Conservation (phyloP, 768 basidiomycete genomes). For the Rhodosporidiobolus odoratus region DNA sequence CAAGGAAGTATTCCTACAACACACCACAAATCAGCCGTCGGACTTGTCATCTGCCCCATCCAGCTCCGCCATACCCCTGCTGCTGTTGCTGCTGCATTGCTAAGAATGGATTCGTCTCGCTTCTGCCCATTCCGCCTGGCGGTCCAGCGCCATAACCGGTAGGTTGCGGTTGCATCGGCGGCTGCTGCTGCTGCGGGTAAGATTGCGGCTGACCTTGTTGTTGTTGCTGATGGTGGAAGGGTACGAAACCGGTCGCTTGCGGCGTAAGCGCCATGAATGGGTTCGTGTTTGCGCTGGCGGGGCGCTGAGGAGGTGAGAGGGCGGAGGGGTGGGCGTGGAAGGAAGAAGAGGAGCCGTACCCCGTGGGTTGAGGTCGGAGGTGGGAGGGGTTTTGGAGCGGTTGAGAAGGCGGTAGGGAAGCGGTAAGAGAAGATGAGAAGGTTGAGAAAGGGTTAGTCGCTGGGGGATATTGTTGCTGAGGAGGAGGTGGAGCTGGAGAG, state of each 20-base stretch:
- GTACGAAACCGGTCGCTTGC: not conserved
- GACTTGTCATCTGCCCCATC: too few species aligned
- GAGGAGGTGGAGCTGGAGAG: not conserved
- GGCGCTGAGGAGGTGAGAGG: not conserved
- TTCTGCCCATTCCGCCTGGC: not conserved
- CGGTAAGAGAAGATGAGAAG: not conserved
- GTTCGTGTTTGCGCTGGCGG: slow-evolving; percentile 1
- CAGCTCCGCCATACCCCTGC: not conserved
- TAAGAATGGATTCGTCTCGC: slow-evolving; percentile 18
- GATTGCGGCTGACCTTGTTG: not conserved
- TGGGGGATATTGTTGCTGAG: not conserved
- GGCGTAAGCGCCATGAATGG: slow-evolving; percentile 13
- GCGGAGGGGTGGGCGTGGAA: not conserved
- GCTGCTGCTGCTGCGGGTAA: not conserved
- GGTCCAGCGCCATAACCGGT: slow-evolving; percentile 15
- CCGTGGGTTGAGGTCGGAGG: not conserved
- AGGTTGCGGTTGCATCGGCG: slow-evolving; percentile 10
- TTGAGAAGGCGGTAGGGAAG: not conserved
- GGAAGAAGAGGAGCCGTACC: not conserved
- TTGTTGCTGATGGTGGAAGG: not conserved
- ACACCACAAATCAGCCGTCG: too few species aligned
- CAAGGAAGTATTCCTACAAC: too few species aligned
- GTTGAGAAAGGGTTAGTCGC: not conserved
- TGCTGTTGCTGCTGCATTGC: slow-evolving; percentile 8
- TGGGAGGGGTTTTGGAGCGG: too few species aligned